Base-by-base conservation (phyloP, 2,329 filamentous ascomycete genomes). In the Exophiala bonariae region DNA sequence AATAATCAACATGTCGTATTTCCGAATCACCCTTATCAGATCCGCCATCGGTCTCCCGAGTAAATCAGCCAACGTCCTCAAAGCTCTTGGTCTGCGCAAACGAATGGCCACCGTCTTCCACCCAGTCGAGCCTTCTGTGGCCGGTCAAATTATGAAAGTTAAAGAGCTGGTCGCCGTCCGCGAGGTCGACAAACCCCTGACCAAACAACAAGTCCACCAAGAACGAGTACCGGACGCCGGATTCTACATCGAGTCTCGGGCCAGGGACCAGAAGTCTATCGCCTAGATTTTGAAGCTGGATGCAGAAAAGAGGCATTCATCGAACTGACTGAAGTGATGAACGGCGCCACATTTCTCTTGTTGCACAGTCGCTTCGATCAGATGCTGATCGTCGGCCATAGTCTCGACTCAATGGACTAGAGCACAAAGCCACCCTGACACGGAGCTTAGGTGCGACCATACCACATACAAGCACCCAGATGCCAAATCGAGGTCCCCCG, bases 131-230 rank as follows among this genome's bases (percentile, higher is more conserved):
- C 82, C 84, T 33, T 83, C 89, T 58, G 83, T 89, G 53, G 91
- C 91, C 8, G 91, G 91, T 65, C 89, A 95, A 75, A 89, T 96
- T 63, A 86, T 96, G 77, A 86, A 86, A 69, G 89, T 96, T 60
- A 96, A 96, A 76, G 91, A 96, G 72, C 75, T 96, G 54, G 88
- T 96, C 36, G 77, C 81, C 44, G 89, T 96, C 28, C 75, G 83
- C 58, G 90, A 95, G 72, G 89, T 95, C 35, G 82, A 84, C 26
- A 66, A 71, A 52, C 67, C 78, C 23, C 66, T 89, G 69, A 84
- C 77, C 6, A 80, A 82, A 63, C 69, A 72, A 46, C 81, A 95
- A 73, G 77, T 95, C 62, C 83, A 82, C 71, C 80, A 77, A 41
- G 75, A 80, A 70, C 74, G 91, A 67, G 82, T 78, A 67, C 89